Base-by-base conservation (phyloP, 352 stramenopile species). In the Phytophthora capsici region DNA sequence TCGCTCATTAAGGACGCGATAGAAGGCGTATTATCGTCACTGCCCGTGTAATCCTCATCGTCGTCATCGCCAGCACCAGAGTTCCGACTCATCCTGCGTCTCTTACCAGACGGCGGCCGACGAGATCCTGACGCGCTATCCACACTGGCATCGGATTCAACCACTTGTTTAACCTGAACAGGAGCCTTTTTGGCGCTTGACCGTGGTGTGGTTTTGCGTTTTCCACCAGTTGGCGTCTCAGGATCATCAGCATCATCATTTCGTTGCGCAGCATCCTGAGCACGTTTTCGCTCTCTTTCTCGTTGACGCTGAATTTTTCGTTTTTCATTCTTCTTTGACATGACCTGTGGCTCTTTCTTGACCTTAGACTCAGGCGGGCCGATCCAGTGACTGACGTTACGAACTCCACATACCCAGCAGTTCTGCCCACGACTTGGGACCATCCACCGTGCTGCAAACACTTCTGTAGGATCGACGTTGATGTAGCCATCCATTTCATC, bases 361-460 rank as follows among this genome's bases (percentile, higher is more conserved):
- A 48, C 56, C 61, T 84, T 78, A n/a, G 69, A 69, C 34, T 84
- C 74, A 9, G 73, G 59, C 16, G 73, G 65, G 7, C 60, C 64
- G 49, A 70, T 59, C 86, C 86, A 94, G 38, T 94, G 86, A 8
- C 71, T 75, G 12, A 88, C 71, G 43, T 91, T 92, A 47, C 84
- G 82, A 3, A 91, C 82, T 34, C 82, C 83, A 53, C 86, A 94
- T 10, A 94, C 86, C 86, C 86, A 94, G 58, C 86, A 94, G 40
- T 83, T 73, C 3, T 68, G 40, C 0, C 78, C 72, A 28, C 52
- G 68, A 57, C 77, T 91, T 17, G 73, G 80, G n/a, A 86, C 82
- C 78, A 90, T 84, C 86, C 80, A 94, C 2, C 84, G 79, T 6
- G 74, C 66, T 1, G 84, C 82, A 71, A 90, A 89, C 10, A 75